Percentiles rank a stretch among this genome's conserved stretches.
These are phyloP conservation scores for Tetraselmis striata DNA, from an alignment of 139 green algal genomes.

Conservation along the genomic window DNA sequence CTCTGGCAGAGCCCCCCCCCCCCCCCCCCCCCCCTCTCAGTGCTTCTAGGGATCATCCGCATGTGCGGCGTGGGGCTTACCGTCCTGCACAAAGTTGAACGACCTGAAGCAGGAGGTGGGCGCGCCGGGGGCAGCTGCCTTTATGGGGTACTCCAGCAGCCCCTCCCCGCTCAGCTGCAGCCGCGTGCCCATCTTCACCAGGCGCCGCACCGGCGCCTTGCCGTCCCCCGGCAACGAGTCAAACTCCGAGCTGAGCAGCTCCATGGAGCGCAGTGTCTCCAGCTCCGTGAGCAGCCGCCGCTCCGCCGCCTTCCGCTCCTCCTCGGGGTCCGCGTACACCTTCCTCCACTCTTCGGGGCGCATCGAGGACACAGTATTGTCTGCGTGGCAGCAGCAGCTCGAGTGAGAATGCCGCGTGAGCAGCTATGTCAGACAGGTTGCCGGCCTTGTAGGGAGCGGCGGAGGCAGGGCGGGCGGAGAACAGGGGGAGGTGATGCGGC, in stretches of 20 bases:
- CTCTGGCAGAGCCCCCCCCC: too few species aligned
- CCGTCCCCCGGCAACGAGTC: background rate
- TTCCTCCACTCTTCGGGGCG: background rate
- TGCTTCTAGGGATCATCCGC: too few species aligned
- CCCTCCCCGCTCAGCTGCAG: background rate
- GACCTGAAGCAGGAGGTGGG: background rate
- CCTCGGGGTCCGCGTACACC: background rate
- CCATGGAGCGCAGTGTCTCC: background rate
- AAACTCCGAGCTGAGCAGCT: background rate
- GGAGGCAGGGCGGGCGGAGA: background rate
- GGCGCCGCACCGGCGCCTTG: background rate
- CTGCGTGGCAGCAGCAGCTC: background rate
- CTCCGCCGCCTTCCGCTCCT: background rate
- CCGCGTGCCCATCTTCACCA: background rate
- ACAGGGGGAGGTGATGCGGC: background rate
- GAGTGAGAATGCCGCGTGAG: background rate
- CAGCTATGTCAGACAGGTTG: background rate
- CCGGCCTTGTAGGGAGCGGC: background rate
- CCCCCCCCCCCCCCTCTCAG: too few species aligned
- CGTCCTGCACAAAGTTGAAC: background rate
- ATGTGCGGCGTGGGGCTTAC: background rate
- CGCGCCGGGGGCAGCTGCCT: background rate
- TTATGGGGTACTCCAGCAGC: background rate
- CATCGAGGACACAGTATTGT: background rate
- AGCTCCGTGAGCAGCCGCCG: background rate